phyloP scores from a whole-genome alignment of 192 early-diverging fungal species.

The Mortierella claussenii region DNA sequence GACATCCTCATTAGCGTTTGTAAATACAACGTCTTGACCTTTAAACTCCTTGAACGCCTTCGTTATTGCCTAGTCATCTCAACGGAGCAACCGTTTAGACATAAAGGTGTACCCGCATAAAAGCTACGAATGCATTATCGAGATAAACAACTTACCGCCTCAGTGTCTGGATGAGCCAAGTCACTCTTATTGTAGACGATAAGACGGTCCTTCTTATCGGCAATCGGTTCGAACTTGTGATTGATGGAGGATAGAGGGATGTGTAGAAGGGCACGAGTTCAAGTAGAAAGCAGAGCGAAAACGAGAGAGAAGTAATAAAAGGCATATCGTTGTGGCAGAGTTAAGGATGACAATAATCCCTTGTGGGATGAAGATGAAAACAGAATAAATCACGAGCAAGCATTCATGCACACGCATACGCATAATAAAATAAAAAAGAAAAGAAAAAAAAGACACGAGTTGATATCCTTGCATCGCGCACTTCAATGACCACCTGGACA shows the following conservation, averaged over 20 bases:
- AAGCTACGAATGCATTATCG: too few relatives aligned
- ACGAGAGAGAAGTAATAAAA: neutral
- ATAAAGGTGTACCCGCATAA: too few relatives aligned
- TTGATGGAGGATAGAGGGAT: constrained; percentile 94
- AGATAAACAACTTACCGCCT: constrained; percentile 39
- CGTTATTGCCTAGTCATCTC: constrained; percentile 27
- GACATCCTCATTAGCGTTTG: constrained; percentile 64
- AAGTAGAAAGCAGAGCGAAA: neutral
- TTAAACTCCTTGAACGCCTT: constrained; percentile 56
- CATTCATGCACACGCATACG: too few relatives aligned
- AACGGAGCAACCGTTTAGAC: too few relatives aligned
- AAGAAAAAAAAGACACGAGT: constrained; percentile 12
- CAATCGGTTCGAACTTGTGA: constrained; percentile 77
- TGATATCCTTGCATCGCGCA: constrained; percentile 87
- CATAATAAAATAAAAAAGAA: constrained; percentile 2
- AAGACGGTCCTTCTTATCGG: constrained; percentile 72
- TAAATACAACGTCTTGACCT: constrained; percentile 71
- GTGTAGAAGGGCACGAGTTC: constrained; percentile 17
- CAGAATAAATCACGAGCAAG: too few relatives aligned
- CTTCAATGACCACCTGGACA: constrained; percentile 91
- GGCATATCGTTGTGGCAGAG: constrained; percentile 18
- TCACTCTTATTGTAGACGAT: constrained; percentile 96
- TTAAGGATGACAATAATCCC: constrained; percentile 25
- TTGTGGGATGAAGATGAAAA: neutral
- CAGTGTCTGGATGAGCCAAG: constrained; percentile 76